Evolutionary conservation across 2,329 filamentous ascomycete genomes (phyloP).

Genomic region (Seiridium cupressi): DNA sequence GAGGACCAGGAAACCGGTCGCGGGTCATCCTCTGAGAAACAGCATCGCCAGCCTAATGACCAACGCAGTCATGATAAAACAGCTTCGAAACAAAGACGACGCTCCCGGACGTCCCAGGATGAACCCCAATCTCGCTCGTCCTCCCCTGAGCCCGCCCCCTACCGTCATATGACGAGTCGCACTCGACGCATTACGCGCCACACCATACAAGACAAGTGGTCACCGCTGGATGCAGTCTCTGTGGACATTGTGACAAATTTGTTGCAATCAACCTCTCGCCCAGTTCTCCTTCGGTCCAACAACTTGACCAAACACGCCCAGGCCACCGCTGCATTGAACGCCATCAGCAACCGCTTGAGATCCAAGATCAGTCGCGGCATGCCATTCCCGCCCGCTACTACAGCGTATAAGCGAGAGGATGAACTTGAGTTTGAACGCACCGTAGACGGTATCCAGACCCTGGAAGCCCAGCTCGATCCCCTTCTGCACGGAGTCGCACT

Average conservation of each 20-base stretch:
- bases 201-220: constrained; percentile 69
- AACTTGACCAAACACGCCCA: constrained; percentile 48
- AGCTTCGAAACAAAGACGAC: neutral
- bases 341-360: constrained; percentile 53
- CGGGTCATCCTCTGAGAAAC: neutral
- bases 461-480: constrained; percentile 61
- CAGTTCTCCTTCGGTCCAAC: constrained; percentile 57
- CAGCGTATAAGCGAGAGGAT: constrained; percentile 45
- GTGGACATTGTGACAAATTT: constrained; percentile 55
- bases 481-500: constrained; percentile 62
- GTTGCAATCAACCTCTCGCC: constrained; percentile 57
- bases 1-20: neutral
- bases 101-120: constrained; percentile 5
- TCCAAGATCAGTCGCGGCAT: constrained; percentile 58
- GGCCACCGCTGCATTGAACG: constrained; percentile 54
- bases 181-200: constrained; percentile 57
- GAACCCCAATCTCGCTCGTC: constrained; percentile 20
- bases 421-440: constrained; percentile 68
- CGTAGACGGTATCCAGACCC: constrained; percentile 52
- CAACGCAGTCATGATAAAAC: neutral
- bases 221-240: constrained; percentile 51
- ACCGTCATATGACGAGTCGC: constrained; percentile 50
- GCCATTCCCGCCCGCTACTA: constrained; percentile 61
- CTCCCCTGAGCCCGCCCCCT: constrained; percentile 28
- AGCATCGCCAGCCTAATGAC: no score